Evolutionary conservation across 73 alveolate genomes (phyloP), one percentile per base, ranked within the genome.

Genomic region (Diophrys sp.): DNA sequence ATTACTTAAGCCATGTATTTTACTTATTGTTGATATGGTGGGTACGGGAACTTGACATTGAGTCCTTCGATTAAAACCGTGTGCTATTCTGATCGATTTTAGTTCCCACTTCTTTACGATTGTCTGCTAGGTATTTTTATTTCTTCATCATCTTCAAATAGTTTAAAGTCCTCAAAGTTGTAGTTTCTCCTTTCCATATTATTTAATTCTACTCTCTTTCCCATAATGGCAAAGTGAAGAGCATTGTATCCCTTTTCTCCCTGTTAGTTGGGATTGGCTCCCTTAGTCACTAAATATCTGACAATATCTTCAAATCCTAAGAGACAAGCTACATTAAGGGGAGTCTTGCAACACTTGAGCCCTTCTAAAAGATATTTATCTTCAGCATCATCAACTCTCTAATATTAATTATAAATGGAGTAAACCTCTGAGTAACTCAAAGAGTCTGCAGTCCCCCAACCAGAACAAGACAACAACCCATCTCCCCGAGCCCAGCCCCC

Each of bases 11-110:
- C 25, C 95, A 94, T 89, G 70, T 84, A 91, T 72, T 70, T 75
- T 0, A 73, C 67, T 76, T 91, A 89, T 66, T 29, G 67, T 2
- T 53, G 79, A 77, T 92, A 94, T 30, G 96, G 91, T 70, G 79
- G 73, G 57, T 79, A 94, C 1, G 98, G 98, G 81, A 91, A 84
- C 67, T 68, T 69, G 14, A 83, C 77, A 1, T 62, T 68, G 33
- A 53, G 33, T 1, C 71, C 68, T 1, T 62, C 69, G 25, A 82
- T 54, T n/a, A n/a, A n/a, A n/a, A n/a, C n/a, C n/a, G n/a, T n/a
- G n/a, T n/a, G n/a, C n/a, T n/a, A n/a, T n/a, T n/a, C n/a, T n/a
- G n/a, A n/a, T n/a, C n/a, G n/a, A n/a, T n/a, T n/a, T n/a, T n/a
- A n/a, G n/a, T n/a, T n/a, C n/a, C n/a, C n/a, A n/a, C n/a, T n/a